Conservation (phyloP, 2,329 filamentous ascomycete species). For the Penicillium hordei region DNA sequence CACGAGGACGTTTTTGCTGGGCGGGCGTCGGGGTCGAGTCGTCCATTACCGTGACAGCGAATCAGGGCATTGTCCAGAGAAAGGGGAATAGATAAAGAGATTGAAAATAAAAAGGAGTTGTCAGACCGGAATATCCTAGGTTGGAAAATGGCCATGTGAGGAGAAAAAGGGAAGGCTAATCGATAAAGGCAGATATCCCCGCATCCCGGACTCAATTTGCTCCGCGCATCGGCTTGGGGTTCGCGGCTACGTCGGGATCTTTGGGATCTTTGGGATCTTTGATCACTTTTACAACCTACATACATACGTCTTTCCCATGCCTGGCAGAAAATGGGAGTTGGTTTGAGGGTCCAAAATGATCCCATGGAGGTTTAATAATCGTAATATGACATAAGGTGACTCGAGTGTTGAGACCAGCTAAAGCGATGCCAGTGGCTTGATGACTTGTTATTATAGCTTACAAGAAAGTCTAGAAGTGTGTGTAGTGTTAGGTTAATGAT, state of each 20-base stretch:
- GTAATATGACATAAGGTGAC: no score
- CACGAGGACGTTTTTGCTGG: constrained; percentile 41
- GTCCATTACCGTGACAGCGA: constrained; percentile 35
- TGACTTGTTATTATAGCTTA: no score
- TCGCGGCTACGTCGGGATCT: no score
- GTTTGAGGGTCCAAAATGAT: no score
- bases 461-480: no score
- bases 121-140: background rate
- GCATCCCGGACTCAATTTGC: background rate
- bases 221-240: background rate
- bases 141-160: background rate
- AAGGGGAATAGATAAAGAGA: background rate
- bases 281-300: no score
- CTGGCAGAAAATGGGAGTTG: no score
- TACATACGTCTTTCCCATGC: no score
- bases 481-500: background rate
- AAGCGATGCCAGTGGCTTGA: no score
- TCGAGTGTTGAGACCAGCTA: no score
- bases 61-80: constrained; percentile 26
- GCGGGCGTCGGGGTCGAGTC: constrained; percentile 28
- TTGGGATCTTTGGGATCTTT: background rate
- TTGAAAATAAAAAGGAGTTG: background rate
- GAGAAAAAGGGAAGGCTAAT: constrained; percentile 7
- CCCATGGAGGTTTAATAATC: no score
- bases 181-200: constrained; percentile 8